Evolutionary conservation across 1,139 yeast species (phyloP), one percentile per base, ranked within the genome.

Genomic region (Cylindricascospora bacillispora): DNA sequence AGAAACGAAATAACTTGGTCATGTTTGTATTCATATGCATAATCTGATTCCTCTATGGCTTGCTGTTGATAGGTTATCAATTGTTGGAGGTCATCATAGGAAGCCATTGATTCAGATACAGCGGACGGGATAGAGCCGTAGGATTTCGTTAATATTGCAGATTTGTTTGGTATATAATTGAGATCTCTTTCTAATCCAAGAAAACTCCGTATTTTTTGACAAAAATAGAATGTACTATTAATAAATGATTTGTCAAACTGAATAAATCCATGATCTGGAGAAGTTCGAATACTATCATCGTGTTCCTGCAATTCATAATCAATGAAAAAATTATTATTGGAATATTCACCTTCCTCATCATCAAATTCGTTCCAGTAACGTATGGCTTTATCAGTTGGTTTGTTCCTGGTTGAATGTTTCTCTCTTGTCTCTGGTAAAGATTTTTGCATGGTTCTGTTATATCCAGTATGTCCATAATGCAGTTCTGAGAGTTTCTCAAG

Each of bases 301-400:
- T 20, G 16, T 19, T 20, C 24, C 14, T 27, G 20, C 10, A 13
- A 11, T 7, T 18, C 21, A 18, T 18, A 45, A 18, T 49, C 46
- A 20, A 47, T 26, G 31, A 43, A 46, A 22, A 45, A 45, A 10
- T 43, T 48, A 16, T 33, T 41, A 16, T 38, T 57, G 3, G n/a
- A 19, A 13, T 49, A 60, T 18, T 58, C 65, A 16, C 66, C 73
- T 22, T 70, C 73, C 1, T 73, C 77, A 41, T 74, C 67, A 44
- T 75, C 83, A 47, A 75, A 75, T 50, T 75, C 83, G 46, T 75
- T 75, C 83, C 83, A 75, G 45, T 75, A 75, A 29, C 78, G 56
- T 12, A 58, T 52, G n/a, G 50, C 35, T 16, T 35, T 30, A n/a
- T 28, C 26, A 10, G 33, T 4, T 11, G 13, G 17, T 9, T 15